Evolutionary conservation across 1,284 basidiomycete genomes (phyloP).

Genomic region (Rhodotorula sp.): DNA sequence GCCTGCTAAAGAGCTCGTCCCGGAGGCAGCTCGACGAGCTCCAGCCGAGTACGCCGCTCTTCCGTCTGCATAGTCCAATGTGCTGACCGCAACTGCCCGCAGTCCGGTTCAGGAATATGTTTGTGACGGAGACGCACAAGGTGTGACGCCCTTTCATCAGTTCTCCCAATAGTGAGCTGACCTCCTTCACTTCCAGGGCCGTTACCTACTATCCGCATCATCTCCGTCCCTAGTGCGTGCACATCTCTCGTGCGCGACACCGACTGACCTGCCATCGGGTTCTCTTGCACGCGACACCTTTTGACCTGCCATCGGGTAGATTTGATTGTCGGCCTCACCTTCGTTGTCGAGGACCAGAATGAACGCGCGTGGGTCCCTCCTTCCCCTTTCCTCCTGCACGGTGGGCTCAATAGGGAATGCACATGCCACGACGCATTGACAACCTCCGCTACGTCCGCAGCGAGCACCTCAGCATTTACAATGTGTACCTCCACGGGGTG

Average conservation of each 20-base stretch:
- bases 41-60: not conserved
- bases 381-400: not conserved
- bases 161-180: not conserved
- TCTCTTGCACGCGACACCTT: too few species aligned
- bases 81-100: not conserved
- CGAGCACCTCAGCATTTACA: conserved; percentile 47
- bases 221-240: not conserved
- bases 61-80: too few species aligned
- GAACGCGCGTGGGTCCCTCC: not conserved
- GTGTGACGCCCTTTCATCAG: not conserved
- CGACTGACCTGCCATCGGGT: too few species aligned
- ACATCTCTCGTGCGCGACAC: fast-evolving
- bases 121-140: not conserved
- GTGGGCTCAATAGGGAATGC: not conserved
- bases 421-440: too few species aligned
- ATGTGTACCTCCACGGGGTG: conserved; percentile 45
- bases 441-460: not conserved
- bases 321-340: not conserved
- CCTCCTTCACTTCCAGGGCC: not conserved
- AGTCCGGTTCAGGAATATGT: not conserved
- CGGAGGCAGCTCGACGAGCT: not conserved
- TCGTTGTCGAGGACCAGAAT: conserved; percentile 10
- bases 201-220: not conserved
- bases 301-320: too few species aligned
- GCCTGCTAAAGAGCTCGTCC: not conserved